A percentile compares a stretch with the other conserved stretches of the same genome.
phyloP scores from a whole-genome alignment of 345 rosid genomes.

The Odontarrhena argentea region DNA sequence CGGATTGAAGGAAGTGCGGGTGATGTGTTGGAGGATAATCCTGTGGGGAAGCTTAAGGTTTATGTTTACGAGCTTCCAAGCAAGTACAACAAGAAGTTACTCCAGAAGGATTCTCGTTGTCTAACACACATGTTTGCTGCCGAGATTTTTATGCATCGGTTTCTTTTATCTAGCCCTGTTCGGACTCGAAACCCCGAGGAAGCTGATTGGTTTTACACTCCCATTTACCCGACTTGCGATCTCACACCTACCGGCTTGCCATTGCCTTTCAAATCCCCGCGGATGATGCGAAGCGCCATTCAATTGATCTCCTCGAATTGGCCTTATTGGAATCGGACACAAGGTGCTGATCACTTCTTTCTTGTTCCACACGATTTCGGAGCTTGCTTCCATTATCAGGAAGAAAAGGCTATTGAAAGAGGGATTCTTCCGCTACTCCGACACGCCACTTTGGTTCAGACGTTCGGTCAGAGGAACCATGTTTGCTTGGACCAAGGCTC shows the following conservation, averaged over 20 bases:
- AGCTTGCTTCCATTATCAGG: slow-evolving; percentile 96
- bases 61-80: slow-evolving; percentile 91
- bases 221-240: slow-evolving; percentile 89
- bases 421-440: slow-evolving; percentile 83
- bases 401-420: slow-evolving; percentile 88
- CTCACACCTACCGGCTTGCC: slow-evolving; percentile 96
- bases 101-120: slow-evolving; percentile 94
- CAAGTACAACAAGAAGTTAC: slow-evolving; percentile 88
- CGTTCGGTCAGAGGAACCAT: slow-evolving; percentile 93
- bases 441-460: slow-evolving; percentile 89
- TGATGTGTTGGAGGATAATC: slow-evolving; percentile 93
- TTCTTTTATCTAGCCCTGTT: slow-evolving; percentile 87
- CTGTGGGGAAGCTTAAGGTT: slow-evolving; percentile 89
- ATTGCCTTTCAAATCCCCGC: slow-evolving; percentile 88
- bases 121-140: slow-evolving; percentile 98
- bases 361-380: slow-evolving; percentile 97
- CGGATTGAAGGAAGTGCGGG: slow-evolving; percentile 92
- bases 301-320: slow-evolving; percentile 80
- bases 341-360: slow-evolving; percentile 96
- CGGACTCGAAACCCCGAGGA: slow-evolving; percentile 83
- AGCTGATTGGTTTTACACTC: slow-evolving; percentile 97
- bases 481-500: slow-evolving; percentile 92
- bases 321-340: slow-evolving; percentile 95
- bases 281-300: slow-evolving; percentile 93
- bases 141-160: slow-evolving; percentile 88